phyloP scores from a whole-genome alignment of 2,329 filamentous ascomycete species.

The Calonectria ilicicola region DNA sequence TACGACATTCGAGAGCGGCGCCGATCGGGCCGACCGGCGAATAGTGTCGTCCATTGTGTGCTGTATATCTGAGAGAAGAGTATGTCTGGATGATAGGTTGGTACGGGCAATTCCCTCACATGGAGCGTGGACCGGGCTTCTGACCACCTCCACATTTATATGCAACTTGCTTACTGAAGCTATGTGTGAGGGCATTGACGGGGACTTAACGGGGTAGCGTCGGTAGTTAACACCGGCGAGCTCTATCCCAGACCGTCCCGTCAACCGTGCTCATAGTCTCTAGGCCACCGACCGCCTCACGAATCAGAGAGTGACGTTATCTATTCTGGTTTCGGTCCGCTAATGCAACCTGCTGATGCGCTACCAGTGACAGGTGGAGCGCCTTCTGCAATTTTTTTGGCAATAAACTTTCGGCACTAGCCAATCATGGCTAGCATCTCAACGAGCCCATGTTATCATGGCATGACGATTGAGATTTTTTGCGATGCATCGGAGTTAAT shows the following conservation, averaged over 20 bases:
- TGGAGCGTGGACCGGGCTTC: neutral
- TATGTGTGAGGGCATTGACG: neutral
- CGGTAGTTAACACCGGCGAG: neutral
- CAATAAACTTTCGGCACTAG: neutral
- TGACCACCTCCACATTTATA: constrained; percentile 3
- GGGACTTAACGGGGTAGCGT: neutral
- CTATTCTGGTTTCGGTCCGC: neutral
- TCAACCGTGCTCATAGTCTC: neutral
- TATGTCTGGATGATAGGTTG: neutral
- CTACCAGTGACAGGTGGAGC: constrained; percentile 4
- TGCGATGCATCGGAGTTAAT: neutral
- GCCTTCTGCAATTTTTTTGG: neutral
- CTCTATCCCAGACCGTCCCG: neutral
- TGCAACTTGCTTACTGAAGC: constrained; percentile 18
- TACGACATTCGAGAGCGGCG: neutral
- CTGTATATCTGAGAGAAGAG: neutral
- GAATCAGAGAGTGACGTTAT: constrained; percentile 8
- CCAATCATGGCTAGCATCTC: neutral
- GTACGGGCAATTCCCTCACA: neutral
- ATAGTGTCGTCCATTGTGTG: neutral
- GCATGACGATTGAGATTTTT: neutral
- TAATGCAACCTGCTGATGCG: constrained; percentile 27
- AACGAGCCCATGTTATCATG: neutral
- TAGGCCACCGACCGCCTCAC: neutral
- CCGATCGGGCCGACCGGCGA: neutral